Evolutionary conservation across 805 yeast species (phyloP), one percentile per base, ranked within the genome.

Genomic region (Candida suzukii): DNA sequence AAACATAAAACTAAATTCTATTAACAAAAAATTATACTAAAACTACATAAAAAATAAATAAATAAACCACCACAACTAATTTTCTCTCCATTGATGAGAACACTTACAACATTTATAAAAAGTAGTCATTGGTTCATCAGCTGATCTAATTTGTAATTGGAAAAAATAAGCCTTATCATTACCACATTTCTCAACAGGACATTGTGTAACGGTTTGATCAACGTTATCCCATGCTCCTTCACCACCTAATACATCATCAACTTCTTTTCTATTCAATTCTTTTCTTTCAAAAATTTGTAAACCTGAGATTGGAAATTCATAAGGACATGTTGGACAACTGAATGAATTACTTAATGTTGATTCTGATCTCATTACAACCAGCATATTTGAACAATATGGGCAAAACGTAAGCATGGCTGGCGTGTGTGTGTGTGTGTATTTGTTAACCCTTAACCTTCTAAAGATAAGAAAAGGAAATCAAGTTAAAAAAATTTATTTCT

Each of bases 111-210:
- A 93, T 63, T 91, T 88, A 63, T 87, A 91, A 61, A 93, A 93
- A 2, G 98, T 91, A 0, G 99, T 93, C 98, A 93, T 93, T 20
- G 99, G 99, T 68, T 93, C 99, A 73, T 93, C 99, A 2, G 99
- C 99, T 46, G 95, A 85, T 64, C 99, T 74, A 56, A 93, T 93
- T 63, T 93, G 99, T 45, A 93, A 69, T 66, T 93, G 98, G 74
- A 90, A 93, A 71, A 87, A 93, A 64, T 93, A 93, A 0, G 99
- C 99, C 63, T 88, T 87, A 50, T 78, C 84, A 49, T 83, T 81
- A 32, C 87, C 95, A 68, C 99, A 93, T 2, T 69, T 57, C 43
- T 87, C 95, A 35, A 78, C 71, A 3, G 97, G 96, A 70, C 99
- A 91, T 59, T 91, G 95, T 0, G 91, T 87, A 2, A 80, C 70